These are phyloP conservation scores for Camelina hispida DNA, from an alignment of 345 rosid genomes.

Conservation along the genomic window DNA sequence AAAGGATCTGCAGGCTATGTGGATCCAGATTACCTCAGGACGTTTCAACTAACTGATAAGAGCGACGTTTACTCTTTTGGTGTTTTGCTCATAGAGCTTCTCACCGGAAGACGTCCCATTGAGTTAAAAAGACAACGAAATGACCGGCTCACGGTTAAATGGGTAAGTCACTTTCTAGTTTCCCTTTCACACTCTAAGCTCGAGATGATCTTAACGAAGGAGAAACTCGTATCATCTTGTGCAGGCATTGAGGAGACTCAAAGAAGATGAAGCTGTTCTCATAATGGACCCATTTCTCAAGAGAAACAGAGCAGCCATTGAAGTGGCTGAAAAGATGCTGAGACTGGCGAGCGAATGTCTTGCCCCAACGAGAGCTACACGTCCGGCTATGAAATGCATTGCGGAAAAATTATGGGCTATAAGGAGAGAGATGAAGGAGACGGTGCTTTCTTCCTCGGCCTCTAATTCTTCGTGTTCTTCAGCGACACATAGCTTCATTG, in stretches of 20 bases:
- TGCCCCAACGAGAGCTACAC: conserved; percentile 54
- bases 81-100: conserved; percentile 73
- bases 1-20: conserved; percentile 84
- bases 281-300: conserved; percentile 76
- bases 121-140: conserved; percentile 56
- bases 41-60: conserved; percentile 78
- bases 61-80: conserved; percentile 92
- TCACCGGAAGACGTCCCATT: conserved; percentile 78
- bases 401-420: conserved; percentile 76
- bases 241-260: conserved; percentile 79
- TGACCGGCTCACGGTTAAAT: conserved; percentile 65
- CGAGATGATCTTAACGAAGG: not conserved
- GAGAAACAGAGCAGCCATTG: conserved; percentile 68
- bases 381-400: conserved; percentile 81
- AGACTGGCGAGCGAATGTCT: conserved; percentile 72
- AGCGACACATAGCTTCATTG: conserved; percentile 34
- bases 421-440: conserved; percentile 66
- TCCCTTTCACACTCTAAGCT: not conserved
- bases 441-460: conserved; percentile 41
- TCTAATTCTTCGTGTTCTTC: conserved; percentile 49
- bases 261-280: conserved; percentile 61
- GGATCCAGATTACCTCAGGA: conserved; percentile 83
- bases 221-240: conserved; percentile 5
- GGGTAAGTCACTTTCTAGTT: conserved; percentile 54
- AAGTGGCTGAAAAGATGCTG: conserved; percentile 63